These are phyloP conservation scores for Trichosporon faecale DNA, from an alignment of 1,284 basidiomycete species.

Conservation along the genomic window DNA sequence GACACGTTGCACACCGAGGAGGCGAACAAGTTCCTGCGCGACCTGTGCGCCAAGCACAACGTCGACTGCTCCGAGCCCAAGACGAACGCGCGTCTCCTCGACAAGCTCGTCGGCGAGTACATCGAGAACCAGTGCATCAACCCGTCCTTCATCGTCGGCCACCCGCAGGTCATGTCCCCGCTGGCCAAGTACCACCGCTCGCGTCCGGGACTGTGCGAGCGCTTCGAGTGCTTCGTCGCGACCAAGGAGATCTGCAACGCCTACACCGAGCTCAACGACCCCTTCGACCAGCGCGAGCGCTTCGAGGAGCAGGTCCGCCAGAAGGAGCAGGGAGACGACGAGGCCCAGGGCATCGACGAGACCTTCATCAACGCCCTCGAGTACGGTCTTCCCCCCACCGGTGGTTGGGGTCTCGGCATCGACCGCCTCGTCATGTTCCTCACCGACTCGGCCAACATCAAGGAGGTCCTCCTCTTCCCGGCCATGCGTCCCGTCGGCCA, in stretches of 20 bases:
- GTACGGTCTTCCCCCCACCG: constrained; percentile 94
- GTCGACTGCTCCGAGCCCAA: constrained; percentile 96
- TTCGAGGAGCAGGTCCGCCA: constrained; percentile 94
- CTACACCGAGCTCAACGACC: constrained; percentile 98
- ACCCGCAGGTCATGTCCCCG: constrained; percentile 99
- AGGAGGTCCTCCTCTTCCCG: constrained; percentile 55
- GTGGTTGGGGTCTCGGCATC: constrained; percentile 92
- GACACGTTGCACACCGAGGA: constrained; percentile 85
- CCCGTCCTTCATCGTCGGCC: constrained; percentile 95
- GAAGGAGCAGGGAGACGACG: constrained; percentile 96
- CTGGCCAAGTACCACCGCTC: constrained; percentile 95
- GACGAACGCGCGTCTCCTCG: constrained; percentile 90
- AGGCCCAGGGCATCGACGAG: constrained; percentile 96
- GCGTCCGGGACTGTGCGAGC: constrained; percentile 90
- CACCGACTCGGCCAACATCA: constrained; percentile 74
- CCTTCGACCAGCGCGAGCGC: constrained; percentile 90
- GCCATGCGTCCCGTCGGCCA: constrained; percentile 50
- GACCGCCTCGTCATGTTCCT: constrained; percentile 96
- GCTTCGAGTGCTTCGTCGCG: constrained; percentile 97
- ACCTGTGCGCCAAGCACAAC: constrained; percentile 85
- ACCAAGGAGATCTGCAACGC: constrained; percentile 98
- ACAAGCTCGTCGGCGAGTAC: constrained; percentile 98
- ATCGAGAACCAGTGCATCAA: constrained; percentile 97
- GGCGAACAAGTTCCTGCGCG: constrained; percentile 83
- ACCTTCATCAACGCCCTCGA: constrained; percentile 90